Evolutionary conservation across 2,329 filamentous ascomycete genomes (phyloP).

Genomic region (Aspergillus persii): DNA sequence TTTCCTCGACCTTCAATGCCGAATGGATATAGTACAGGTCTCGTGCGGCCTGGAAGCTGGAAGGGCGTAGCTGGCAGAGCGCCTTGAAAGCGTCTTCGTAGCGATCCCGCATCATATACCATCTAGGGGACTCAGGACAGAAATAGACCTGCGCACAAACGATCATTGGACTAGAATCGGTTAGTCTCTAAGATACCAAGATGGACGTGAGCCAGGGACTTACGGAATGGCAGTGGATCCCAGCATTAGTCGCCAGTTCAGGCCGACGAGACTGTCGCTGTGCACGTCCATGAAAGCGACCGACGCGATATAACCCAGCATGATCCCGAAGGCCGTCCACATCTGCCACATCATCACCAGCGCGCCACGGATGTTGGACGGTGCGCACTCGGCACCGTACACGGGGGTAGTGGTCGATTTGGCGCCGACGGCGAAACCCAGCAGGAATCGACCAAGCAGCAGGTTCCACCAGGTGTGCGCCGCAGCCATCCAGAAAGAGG

Average conservation of each 20-base stretch:
- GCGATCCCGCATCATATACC: constrained; percentile 50
- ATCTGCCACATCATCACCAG: constrained; percentile 55
- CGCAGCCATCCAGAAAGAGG: constrained; percentile 44
- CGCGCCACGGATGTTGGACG: constrained; percentile 50
- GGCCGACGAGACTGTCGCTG: constrained; percentile 34
- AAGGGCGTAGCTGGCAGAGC: constrained; percentile 49
- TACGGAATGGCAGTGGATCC: constrained; percentile 61
- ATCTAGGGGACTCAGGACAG: constrained; percentile 57
- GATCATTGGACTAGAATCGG: constrained; percentile 37
- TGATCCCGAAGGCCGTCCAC: constrained; percentile 47
- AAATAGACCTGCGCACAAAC: constrained; percentile 62
- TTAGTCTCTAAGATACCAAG: neutral
- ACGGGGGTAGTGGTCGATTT: constrained; percentile 48
- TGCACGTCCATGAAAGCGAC: constrained; percentile 44
- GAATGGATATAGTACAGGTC: constrained; percentile 58
- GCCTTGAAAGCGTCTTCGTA: constrained; percentile 49
- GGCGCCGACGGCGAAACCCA: constrained; percentile 43
- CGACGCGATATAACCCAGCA: constrained; percentile 50
- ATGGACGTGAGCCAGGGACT: neutral
- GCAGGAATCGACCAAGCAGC: constrained; percentile 42
- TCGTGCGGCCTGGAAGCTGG: constrained; percentile 54
- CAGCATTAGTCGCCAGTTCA: constrained; percentile 68
- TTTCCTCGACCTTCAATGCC: constrained; percentile 60
- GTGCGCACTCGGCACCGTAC: constrained; percentile 49
- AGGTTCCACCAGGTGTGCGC: constrained; percentile 44